Evolutionary conservation across 2,329 filamentous ascomycete genomes (phyloP), one percentile per base, ranked within the genome.

Genomic region (Arthrobotrys musiformis): DNA sequence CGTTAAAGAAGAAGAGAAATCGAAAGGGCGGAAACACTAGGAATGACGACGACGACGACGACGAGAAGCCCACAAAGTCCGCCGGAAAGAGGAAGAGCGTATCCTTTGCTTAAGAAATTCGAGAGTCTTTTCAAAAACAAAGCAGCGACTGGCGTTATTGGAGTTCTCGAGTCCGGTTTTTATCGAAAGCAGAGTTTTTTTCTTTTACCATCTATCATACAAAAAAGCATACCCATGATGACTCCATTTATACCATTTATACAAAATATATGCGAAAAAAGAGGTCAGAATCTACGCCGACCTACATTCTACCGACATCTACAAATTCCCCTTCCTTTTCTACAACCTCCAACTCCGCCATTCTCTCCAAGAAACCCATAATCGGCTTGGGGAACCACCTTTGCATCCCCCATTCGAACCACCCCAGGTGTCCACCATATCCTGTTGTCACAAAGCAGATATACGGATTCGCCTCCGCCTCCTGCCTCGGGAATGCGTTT

Each of bases 351-450:
- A 76, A 66, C 24, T 40, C 28, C 17, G 60, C 58, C 64, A 76
- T 76, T 35, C 60, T 48, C 7, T 66, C 24, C 42, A 79, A 37
- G 26, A 76, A 79, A 1, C 64, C 64, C 24, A 17, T 83, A 87
- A 94, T 92, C 50, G 94, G 93, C 81, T 90, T 91, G 22, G 90
- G 88, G 83, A 97, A 93, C 96, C 95, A 99, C 81, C 95, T 88
- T 15, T 88, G 87, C 6, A 95, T 94, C 50, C 91, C 91, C 17
- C 88, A 82, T 83, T 98, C 93, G 82, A 97, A 98, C 92, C 94
- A 99, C 61, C 92, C 92, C 6, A 99, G 85, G 84, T 99, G 95
- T 0, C 95, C 95, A 44, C 95, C 95, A 40, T 93, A 87, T 0
- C 92, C 92, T 0, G 94, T 98, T 1, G 92, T 93, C 81, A 92